Conservation (phyloP, 805 yeast genomes). For the Ogataea glucozyma region DNA sequence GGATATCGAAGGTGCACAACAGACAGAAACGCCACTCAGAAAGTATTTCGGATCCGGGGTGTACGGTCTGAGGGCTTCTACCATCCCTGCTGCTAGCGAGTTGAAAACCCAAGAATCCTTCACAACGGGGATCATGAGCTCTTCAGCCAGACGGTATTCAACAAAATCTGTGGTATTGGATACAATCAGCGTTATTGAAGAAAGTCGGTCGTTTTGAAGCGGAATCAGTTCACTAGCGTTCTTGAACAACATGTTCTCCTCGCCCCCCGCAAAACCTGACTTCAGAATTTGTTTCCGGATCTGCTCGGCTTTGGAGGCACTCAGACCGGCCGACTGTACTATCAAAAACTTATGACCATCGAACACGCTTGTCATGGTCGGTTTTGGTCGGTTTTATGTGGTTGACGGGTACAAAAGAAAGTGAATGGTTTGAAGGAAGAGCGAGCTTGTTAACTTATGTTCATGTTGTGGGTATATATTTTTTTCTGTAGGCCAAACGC, state of each 20-base stretch:
- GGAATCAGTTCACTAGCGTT: constrained; percentile 18
- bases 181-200: constrained; percentile 47
- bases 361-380: constrained; percentile 13
- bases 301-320: constrained; percentile 14
- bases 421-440: not conserved
- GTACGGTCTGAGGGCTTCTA: constrained; percentile 56
- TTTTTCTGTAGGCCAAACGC: constrained; percentile 1
- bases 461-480: not conserved
- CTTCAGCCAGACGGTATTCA: constrained; percentile 47
- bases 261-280: constrained; percentile 21
- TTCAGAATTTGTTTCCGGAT: constrained; percentile 18
- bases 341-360: constrained; percentile 21
- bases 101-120: constrained; percentile 60
- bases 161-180: constrained; percentile 53
- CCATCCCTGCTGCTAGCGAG: constrained; percentile 41
- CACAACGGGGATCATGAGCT: constrained; percentile 65
- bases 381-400: not conserved
- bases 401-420: not conserved
- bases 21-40: constrained; percentile 58
- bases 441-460: not conserved
- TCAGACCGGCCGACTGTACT: constrained; percentile 18
- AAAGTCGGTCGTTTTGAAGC: constrained; percentile 17
- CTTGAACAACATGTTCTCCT: constrained; percentile 14
- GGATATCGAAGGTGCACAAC: constrained; percentile 53
- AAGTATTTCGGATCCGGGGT: constrained; percentile 72